Conservation (phyloP, 139 green algal species). For the Pleodorina starrii region DNA sequence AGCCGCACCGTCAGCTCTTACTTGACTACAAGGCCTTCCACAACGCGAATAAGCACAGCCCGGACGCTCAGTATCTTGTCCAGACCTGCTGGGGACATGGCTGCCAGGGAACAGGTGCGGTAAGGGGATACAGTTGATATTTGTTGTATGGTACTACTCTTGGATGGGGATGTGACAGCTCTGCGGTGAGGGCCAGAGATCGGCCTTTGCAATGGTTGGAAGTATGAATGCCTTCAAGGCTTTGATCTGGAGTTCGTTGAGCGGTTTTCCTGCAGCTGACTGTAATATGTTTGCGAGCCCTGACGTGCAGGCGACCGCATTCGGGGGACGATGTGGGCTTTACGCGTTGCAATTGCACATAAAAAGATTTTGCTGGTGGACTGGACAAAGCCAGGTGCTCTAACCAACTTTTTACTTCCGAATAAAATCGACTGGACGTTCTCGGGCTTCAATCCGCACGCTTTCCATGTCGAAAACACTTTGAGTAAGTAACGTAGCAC, state of each 20-base stretch:
- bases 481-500: neutral
- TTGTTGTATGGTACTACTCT: no score
- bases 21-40: neutral
- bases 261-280: no score
- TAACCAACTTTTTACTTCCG: neutral
- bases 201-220: neutral
- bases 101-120: neutral
- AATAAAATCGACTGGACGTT: neutral
- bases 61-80: neutral
- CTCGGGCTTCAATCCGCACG: neutral
- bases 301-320: constrained; percentile 1
- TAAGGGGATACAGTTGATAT: neutral
- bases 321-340: neutral
- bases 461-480: neutral
- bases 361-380: neutral
- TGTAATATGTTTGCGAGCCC: no score
- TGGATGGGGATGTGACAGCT: no score
- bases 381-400: neutral
- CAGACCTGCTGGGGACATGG: neutral
- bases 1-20: neutral
- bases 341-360: neutral
- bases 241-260: no score
- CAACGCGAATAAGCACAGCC: neutral
- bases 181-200: neutral
- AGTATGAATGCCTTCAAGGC: no score